Percentiles rank a stretch among this genome's conserved stretches.
These are phyloP conservation scores for Eucalyptus virginea DNA, from an alignment of 345 rosid species.

Conservation along the genomic window DNA sequence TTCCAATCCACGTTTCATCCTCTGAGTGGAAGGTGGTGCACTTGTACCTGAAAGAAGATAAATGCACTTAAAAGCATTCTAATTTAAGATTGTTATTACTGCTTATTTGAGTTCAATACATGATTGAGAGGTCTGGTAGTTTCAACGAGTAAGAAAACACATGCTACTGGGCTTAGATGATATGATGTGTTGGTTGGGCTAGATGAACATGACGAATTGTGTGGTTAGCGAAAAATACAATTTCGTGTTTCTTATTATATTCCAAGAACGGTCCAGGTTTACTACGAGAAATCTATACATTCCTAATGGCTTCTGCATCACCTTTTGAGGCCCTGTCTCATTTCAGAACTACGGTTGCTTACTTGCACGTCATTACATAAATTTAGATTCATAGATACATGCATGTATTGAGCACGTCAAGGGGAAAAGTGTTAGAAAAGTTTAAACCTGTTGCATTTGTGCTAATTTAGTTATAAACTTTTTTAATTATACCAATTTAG, in stretches of 20 bases:
- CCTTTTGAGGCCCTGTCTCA: neutral
- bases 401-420: neutral
- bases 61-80: neutral
- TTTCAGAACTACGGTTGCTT: neutral
- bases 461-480: neutral
- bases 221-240: neutral
- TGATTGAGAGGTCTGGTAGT: neutral
- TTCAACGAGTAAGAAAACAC: neutral
- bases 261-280: neutral
- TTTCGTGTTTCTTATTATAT: neutral
- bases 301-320: neutral
- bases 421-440: neutral
- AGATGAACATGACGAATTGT: neutral
- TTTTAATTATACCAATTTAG: too few species aligned
- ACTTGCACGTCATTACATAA: neutral
- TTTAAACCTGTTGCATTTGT: fast-evolving
- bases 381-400: neutral
- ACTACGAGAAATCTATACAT: neutral
- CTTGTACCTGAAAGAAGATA: neutral
- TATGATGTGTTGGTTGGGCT: neutral
- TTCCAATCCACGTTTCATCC: neutral
- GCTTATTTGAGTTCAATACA: neutral
- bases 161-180: neutral
- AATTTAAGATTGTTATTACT: neutral
- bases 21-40: neutral